Evolutionary conservation across 805 yeast genomes (phyloP), one percentile per base, ranked within the genome.

Genomic region (Cyberlindnera maclurae): DNA sequence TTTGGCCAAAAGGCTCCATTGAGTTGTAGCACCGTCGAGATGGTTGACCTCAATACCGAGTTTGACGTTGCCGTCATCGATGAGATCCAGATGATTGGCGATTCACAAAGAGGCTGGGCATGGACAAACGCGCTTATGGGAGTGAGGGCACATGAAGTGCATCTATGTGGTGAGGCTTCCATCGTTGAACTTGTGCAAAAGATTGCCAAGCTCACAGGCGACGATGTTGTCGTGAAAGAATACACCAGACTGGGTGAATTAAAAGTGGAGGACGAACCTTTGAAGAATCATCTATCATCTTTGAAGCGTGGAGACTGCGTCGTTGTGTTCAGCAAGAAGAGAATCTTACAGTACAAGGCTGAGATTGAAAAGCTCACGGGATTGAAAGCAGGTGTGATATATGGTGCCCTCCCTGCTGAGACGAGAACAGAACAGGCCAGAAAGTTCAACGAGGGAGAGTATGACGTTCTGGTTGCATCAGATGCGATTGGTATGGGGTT

Each of bases 401-500:
- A 93, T 55, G 99, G 99, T 16, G 89, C 95, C 0, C 65, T 93
- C 32, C 99, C 99, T 0, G 95, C 97, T 1, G 97, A 93, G 56
- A 86, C 90, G 0, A 73, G 99, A 48, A 76, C 87, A 3, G 76
- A 77, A 47, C 96, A 93, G 54, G 95, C 97, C 0, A 58, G 65
- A 22, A 67, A 73, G 34, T 93, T 93, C 59, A 93, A 93, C 55
- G 63, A 56, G n/a, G 90, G 95, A 2, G 71, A 73, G 27, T 82
- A 77, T 45, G 93, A 89, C 51, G 71, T 84, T n/a, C 65, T 93
- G 29, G 84, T 93, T 6, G 97, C 98, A 1, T 84, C 96, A 3
- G 97, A 93, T 64, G 98, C 98, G 0, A 79, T 93, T 45, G 98
- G 98, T 2, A 90, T 93, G 97, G 98, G 98, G 0, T 68, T 93